Base-by-base conservation (phyloP, 495 filamentous ascomycete species). In the Cercophora scortea region DNA sequence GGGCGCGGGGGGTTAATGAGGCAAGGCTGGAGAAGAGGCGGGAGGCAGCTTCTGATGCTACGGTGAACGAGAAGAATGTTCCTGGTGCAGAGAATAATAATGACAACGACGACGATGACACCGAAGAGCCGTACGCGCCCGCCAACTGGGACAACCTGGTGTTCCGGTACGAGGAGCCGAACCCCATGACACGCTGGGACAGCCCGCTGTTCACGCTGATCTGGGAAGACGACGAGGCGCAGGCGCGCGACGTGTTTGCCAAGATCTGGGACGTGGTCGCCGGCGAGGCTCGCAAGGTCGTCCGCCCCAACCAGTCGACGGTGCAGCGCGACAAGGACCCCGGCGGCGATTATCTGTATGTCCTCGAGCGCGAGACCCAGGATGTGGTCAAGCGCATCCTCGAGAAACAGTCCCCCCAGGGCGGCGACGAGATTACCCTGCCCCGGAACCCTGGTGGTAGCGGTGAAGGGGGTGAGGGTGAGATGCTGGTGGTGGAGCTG, bases 121-220 rank as follows among this genome's bases (percentile, higher is more conserved):
- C 66, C 13, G 73, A 79, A 48, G 75, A 76, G n/a, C 68, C 82
- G 1, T 90, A 89, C 67, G 73, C 77, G 6, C 64, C 73, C 0
- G 79, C 83, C 4, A 83, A 89, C 56, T 89, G 94, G 73, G 87
- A 95, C 61, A 95, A 96, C 67, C 81, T 98, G 15, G 84, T 96
- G 45, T 95, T 91, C 63, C 83, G 93, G 45, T 96, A 95, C 66
- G 93, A 98, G 69, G 93, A 97, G 71, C 93, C 93, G 12, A 95
- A 91, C 71, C 84, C 87, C 46, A 92, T 96, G 87, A 87, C 81
- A 13, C 79, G 93, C 44, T 98, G 93, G 93, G 93, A 98, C 66
- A 87, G 85, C 56, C 93, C 93, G 6, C 77, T 96, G 17, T 97
- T 96, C 72, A 92, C 90, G 8, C 83, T 96, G 0, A 81, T 88